These are phyloP conservation scores for Volvariella surrecta DNA, from an alignment of 1,284 basidiomycete species.

Conservation along the genomic window DNA sequence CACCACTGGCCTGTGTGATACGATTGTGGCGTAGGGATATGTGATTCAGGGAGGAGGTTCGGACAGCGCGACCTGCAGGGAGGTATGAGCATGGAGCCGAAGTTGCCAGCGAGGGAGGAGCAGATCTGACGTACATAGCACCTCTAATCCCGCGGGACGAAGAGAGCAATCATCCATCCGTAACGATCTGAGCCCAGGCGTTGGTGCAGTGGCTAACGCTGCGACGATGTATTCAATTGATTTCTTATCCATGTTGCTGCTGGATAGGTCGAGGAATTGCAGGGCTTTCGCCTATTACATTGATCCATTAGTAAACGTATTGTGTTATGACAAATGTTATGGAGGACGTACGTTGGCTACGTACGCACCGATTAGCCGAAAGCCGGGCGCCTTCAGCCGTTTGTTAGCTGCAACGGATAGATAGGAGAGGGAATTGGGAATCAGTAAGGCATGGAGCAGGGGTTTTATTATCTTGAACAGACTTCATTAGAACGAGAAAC, in stretches of 20 bases:
- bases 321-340: neutral
- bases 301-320: neutral
- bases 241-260: constrained; percentile 80
- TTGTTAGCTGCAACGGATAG: constrained; percentile 85
- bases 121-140: constrained; percentile 66
- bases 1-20: constrained; percentile 76
- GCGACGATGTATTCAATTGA: constrained; percentile 76
- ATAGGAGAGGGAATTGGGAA: constrained; percentile 76
- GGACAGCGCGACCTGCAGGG: constrained; percentile 63
- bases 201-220: constrained; percentile 50
- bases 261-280: constrained; percentile 84
- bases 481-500: constrained; percentile 8
- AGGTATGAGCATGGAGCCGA: neutral
- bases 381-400: constrained; percentile 71
- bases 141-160: constrained; percentile 65
- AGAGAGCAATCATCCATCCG: constrained; percentile 79
- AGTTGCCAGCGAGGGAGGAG: neutral
- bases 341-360: constrained; percentile 46
- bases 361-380: constrained; percentile 78
- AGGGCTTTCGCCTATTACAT: constrained; percentile 58
- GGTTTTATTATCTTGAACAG: constrained; percentile 69
- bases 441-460: constrained; percentile 84
- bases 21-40: constrained; percentile 84
- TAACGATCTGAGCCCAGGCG: constrained; percentile 63
- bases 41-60: constrained; percentile 76